Base-by-base conservation (phyloP, 169 alveolate genomes). In the Cryptosporidium viatorum region DNA sequence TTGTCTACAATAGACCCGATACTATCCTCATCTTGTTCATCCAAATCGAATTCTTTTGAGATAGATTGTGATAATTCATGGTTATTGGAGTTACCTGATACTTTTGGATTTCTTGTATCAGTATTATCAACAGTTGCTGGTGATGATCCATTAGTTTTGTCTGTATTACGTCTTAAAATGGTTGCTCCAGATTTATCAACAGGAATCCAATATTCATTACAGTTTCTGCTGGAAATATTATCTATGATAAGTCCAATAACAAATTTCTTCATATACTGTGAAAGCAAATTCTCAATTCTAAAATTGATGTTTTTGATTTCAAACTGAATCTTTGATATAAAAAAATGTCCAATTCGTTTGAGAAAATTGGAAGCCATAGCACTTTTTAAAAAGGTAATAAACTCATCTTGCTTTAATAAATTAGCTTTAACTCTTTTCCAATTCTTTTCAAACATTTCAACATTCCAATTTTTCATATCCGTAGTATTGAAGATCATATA, bases 131-230 rank as follows among this genome's bases (percentile, higher is more conserved):
- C n/a, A 23, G n/a, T 23, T 26, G 14, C 35, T 21, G 14, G 7
- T 10, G 37, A 0, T 10, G 35, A 7, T 21, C 18, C 16, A n/a
- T 9, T 1, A 21, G 37, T 9, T 55, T n/a, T 23, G 35, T 26
- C 35, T 2, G 67, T 23, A 21, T n/a, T 55, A 16, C 67, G 29
- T 10, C 67, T 37, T 21, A 55, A 26, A 55, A 55, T 55, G n/a
- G 39, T 0, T 9, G 6, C 67, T 55, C 37, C 37, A 23, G 67
- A 55, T 26, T 29, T 60, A 41, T 80, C 65, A 31, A 31, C 35
- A 43, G 89, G 89, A 45, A 80, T 62, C 89, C 89, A 80, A 31
- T 62, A 80, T 65, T 80, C 89, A 80, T 80, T 65, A 8, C 89
- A 80, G 41, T 80, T 65, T 29, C 65, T 6, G 33, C 80, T 80